Evolutionary conservation across 2,329 filamentous ascomycete genomes (phyloP).

Genomic region (Talaromyces sp.): DNA sequence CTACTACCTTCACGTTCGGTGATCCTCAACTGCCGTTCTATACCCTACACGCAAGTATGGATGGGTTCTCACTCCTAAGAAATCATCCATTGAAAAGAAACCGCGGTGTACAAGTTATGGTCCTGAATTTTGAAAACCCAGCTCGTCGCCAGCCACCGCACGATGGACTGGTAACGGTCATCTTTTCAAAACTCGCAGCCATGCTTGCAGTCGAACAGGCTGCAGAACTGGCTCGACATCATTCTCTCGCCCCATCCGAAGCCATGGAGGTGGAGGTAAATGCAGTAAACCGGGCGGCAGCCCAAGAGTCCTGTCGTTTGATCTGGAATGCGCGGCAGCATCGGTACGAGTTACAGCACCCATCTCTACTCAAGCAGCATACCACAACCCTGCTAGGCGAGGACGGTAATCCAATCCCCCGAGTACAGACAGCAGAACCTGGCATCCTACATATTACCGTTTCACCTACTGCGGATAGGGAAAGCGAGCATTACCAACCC

Average conservation of each 20-base stretch:
- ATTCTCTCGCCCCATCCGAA: conserved; percentile 37
- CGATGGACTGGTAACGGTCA: conserved; percentile 40
- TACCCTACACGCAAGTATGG: conserved; percentile 39
- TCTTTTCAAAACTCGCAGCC: conserved; percentile 47
- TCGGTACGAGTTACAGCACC: conserved; percentile 45
- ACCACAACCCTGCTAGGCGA: conserved; percentile 31
- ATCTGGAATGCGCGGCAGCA: conserved; percentile 38
- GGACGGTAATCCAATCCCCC: conserved; percentile 30
- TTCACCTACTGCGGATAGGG: conserved; percentile 28
- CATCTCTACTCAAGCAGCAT: conserved; percentile 32
- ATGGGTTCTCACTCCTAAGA: conserved; percentile 40
- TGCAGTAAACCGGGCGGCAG: conserved; percentile 41
- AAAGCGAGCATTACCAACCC: conserved; percentile 12
- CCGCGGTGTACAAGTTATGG: conserved; percentile 41
- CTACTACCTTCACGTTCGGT: conserved; percentile 42
- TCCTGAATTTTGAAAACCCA: conserved; percentile 37
- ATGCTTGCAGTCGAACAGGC: conserved; percentile 47
- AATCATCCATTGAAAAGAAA: conserved; percentile 38
- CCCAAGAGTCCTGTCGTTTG: conserved; percentile 44
- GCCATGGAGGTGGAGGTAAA: conserved; percentile 40
- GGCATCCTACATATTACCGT: conserved; percentile 41
- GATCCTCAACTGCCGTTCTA: conserved; percentile 41
- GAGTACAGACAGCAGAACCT: conserved; percentile 26
- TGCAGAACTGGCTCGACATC: conserved; percentile 34
- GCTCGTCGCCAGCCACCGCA: conserved; percentile 35